Evolutionary conservation across 2,329 filamentous ascomycete species (phyloP), one percentile per base, ranked within the genome.

Genomic region (Botryotinia narcissicola): DNA sequence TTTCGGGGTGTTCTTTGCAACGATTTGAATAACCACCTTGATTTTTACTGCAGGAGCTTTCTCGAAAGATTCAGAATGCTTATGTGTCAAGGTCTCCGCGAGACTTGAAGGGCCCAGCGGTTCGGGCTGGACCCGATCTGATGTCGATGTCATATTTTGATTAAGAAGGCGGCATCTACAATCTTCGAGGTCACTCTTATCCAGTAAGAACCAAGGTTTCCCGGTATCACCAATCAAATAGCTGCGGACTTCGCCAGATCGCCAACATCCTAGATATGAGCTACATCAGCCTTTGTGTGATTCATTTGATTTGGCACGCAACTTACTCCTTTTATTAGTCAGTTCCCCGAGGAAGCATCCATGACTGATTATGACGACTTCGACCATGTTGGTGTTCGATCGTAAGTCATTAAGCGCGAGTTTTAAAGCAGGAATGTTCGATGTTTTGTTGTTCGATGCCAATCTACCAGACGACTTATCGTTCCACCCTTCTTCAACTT

Each of bases 281-380:
- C 12, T 5, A 18, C 3, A 40, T 67, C 18, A 67, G 44, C 32
- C 3, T 25, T 20, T 67, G 35, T 6, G 35, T 67, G 7, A 1
- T 37, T 51, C 14, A n/a, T 16, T 4, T 67, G 14, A 12, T 51
- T 67, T 20, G 32, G 9, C 44, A 67, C 22, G 22, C 2, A 40
- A 51, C 63, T 14, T 12, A 51, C 63, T n/a, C 1, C 2, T 20
- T 9, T 1, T 7, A 29, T 6, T 25, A 40, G 32, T n/a, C 4
- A 67, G 4, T 20, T 25, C 22, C 3, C 20, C 18, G 8, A 40
- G 44, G 4, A 37, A 10, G 12, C 63, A 40, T 67, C 46, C 44
- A 67, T 67, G 46, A 67, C 46, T 51, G 44, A 67, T 32, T 37
- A 67, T n/a, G 4, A 67, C 44, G 37, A 67, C 22, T 51, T 67